Conservation (phyloP, 352 stramenopile genomes). For the Phytophthora lateralis region DNA sequence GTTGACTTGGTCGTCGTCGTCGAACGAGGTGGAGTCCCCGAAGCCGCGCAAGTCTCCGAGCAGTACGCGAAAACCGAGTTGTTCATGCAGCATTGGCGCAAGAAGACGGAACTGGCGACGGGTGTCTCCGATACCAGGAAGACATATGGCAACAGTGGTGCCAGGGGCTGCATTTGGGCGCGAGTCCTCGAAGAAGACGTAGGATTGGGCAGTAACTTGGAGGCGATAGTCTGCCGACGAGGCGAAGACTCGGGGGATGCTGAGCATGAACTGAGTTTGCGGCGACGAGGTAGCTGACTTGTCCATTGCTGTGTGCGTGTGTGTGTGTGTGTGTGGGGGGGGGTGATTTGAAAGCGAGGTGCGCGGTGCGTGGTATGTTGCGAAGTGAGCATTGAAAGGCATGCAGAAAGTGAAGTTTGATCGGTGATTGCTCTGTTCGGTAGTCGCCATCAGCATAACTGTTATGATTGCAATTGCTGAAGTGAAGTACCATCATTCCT, state of each 20-base stretch:
- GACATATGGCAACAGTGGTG: constrained; percentile 36
- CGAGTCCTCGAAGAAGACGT: constrained; percentile 51
- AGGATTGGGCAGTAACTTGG: constrained; percentile 13
- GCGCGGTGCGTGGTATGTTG: neutral
- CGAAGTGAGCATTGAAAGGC: neutral
- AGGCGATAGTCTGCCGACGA: constrained; percentile 23
- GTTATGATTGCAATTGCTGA: neutral
- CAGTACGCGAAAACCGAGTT: constrained; percentile 35
- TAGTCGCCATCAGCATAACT: neutral
- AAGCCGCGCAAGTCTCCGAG: constrained; percentile 51
- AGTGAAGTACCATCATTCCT: neutral
- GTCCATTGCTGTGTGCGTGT: neutral
- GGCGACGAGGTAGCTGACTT: neutral
- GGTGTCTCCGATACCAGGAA: constrained; percentile 49
- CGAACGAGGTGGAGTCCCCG: constrained; percentile 44
- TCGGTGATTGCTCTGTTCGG: neutral
- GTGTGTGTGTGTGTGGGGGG: no score
- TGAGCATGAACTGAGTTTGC: neutral
- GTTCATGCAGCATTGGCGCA: constrained; percentile 43
- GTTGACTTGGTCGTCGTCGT: neutral
- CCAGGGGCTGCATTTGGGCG: constrained; percentile 17
- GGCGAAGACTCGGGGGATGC: constrained; percentile 38
- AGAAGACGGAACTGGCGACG: constrained; percentile 48
- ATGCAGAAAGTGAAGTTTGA: neutral
- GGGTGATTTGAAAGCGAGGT: neutral